Conservation (phyloP, 2,329 filamentous ascomycete genomes). For the Pleomassaria siparia region DNA sequence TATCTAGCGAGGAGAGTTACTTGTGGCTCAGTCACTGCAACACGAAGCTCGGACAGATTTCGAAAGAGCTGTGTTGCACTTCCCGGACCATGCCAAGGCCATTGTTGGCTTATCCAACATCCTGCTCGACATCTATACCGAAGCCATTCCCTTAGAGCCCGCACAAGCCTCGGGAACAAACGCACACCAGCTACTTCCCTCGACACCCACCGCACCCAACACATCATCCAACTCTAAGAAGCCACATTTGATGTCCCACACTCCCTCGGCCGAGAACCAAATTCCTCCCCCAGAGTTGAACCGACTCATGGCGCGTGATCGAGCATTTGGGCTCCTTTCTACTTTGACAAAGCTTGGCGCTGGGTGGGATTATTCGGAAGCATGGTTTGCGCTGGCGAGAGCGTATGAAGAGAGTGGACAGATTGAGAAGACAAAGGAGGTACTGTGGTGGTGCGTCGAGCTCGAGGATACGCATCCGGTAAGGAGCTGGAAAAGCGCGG, state of each 20-base stretch:
- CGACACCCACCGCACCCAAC: conserved; percentile 11
- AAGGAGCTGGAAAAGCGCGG: conserved; percentile 74
- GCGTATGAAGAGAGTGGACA: conserved; percentile 88
- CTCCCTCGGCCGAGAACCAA: conserved; percentile 37
- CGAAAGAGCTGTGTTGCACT: conserved; percentile 78
- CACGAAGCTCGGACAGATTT: conserved; percentile 75
- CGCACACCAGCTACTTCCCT: conserved; percentile 9
- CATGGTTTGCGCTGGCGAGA: conserved; percentile 85
- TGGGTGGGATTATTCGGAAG: conserved; percentile 90
- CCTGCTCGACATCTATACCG: conserved; percentile 79
- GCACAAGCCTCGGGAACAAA: conserved; percentile 38
- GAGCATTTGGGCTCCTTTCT: conserved; percentile 81
- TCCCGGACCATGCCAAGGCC: conserved; percentile 75
- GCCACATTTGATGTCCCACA: conserved; percentile 56
- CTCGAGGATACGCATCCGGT: conserved; percentile 83
- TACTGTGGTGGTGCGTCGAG: conserved; percentile 97
- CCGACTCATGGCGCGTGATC: conserved; percentile 83
- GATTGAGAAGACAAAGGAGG: conserved; percentile 83
- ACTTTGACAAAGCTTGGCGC: conserved; percentile 80
- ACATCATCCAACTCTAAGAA: conserved; percentile 15
- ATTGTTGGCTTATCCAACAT: conserved; percentile 83
- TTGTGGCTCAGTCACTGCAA: conserved; percentile 61
- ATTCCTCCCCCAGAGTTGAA: conserved; percentile 70
- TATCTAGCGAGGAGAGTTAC: conserved; percentile 66
- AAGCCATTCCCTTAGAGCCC: conserved; percentile 62